Evolutionary conservation across 257 asterid species (phyloP).

Genomic region (Solanum pimpinellifolium): DNA sequence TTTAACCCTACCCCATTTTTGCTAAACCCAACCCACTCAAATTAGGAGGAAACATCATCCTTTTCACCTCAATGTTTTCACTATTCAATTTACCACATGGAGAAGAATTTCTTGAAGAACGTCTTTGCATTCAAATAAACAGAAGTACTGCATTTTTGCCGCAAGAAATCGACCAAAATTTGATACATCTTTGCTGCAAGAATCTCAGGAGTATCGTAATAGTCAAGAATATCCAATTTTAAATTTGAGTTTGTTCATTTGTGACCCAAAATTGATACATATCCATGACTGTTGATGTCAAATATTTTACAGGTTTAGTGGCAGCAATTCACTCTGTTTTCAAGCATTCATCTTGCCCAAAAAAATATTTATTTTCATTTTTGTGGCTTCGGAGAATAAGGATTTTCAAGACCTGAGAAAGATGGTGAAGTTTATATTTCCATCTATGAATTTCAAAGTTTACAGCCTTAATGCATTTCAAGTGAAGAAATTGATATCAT

Average conservation of each 20-base stretch:
- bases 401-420: constrained; percentile 1
- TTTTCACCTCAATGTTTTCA: too few species aligned
- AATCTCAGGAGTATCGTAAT: constrained; percentile 31
- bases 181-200: background rate
- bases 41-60: too few species aligned
- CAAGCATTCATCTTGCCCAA: constrained; percentile 42
- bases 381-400: constrained; percentile 14
- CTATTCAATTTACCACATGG: too few species aligned
- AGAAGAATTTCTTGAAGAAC: too few species aligned
- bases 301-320: constrained; percentile 49
- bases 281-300: constrained; percentile 50
- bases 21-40: too few species aligned
- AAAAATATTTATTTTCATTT: constrained; percentile 50
- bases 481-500: constrained; percentile 32
- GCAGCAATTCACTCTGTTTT: constrained; percentile 59
- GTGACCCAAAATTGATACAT: constrained; percentile 40
- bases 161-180: too few species aligned
- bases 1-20: too few species aligned
- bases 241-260: background rate
- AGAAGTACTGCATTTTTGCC: too few species aligned
- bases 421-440: constrained; percentile 31
- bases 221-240: constrained; percentile 9
- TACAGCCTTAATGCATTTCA: constrained; percentile 20
- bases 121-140: too few species aligned
- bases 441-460: constrained; percentile 24